A percentile compares a stretch with the other conserved stretches of the same genome.
phyloP scores from a whole-genome alignment of 192 early-diverging fungal genomes.

The Gonapodya sp. region DNA sequence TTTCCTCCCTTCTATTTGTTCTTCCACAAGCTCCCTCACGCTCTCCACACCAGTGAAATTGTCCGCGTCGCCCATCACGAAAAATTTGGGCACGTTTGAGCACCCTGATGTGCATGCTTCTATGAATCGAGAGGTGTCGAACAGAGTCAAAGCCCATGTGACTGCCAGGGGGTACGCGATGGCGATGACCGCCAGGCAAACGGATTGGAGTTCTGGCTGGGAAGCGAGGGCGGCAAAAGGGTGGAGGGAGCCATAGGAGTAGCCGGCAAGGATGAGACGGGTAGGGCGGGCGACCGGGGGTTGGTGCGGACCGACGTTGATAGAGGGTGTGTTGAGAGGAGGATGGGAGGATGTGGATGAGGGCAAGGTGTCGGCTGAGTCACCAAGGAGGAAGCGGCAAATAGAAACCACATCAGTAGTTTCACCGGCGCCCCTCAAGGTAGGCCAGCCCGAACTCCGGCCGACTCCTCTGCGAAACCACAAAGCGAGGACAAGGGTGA shows the following conservation, averaged over 20 bases:
- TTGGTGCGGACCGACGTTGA: background rate
- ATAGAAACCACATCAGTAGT: background rate
- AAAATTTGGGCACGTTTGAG: background rate
- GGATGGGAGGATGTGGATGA: background rate
- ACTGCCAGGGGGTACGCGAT: background rate
- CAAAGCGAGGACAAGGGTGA: background rate
- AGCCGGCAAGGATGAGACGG: background rate
- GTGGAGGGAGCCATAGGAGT: background rate
- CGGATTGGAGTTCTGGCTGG: background rate
- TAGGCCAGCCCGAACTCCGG: background rate
- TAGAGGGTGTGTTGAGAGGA: background rate
- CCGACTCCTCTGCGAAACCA: background rate
- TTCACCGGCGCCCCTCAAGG: background rate
- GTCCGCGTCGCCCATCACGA: background rate
- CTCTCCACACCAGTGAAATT: background rate
- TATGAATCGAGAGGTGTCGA: background rate
- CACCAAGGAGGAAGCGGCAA: background rate
- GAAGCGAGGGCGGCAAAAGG: background rate
- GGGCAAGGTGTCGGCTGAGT: too few relatives aligned
- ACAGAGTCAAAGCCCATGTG: background rate
- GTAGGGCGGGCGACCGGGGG: background rate
- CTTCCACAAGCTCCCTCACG: background rate
- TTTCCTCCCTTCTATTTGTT: background rate
- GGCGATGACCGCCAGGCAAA: background rate
- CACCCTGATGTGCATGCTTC: background rate